Evolutionary conservation across 768 basidiomycete genomes (phyloP).

Genomic region (Steccherinum ochraceum): DNA sequence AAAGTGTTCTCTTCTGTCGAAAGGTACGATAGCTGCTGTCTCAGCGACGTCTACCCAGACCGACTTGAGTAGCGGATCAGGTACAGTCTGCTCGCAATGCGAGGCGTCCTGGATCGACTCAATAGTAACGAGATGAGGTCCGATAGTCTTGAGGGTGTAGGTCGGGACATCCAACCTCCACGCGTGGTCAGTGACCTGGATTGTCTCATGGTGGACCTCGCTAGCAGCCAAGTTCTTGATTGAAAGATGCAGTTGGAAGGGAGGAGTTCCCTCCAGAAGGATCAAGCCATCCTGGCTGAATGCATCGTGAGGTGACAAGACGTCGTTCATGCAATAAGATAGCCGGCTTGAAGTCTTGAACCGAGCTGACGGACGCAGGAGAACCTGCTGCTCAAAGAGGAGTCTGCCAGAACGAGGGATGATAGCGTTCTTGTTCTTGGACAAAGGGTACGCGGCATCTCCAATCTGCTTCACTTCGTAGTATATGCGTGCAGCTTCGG

Average conservation of each 20-base stretch:
- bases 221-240: slow-evolving; percentile 73
- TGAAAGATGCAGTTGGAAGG: slow-evolving; percentile 73
- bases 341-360: slow-evolving; percentile 65
- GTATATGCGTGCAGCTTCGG: slow-evolving; percentile 71
- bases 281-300: slow-evolving; percentile 54
- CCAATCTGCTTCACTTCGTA: slow-evolving; percentile 90
- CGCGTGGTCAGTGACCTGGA: slow-evolving; percentile 38
- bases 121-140: slow-evolving; percentile 75
- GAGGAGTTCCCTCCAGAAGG: slow-evolving; percentile 75
- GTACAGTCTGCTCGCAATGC: slow-evolving; percentile 67
- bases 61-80: slow-evolving; percentile 53
- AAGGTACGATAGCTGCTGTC: slow-evolving; percentile 85
- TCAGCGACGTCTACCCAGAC: slow-evolving; percentile 95
- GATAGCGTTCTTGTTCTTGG: slow-evolving; percentile 52
- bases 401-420: slow-evolving; percentile 67
- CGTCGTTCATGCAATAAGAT: slow-evolving; percentile 72
- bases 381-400: slow-evolving; percentile 82
- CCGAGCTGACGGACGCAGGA: slow-evolving; percentile 70
- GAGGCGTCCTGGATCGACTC: slow-evolving; percentile 76
- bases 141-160: slow-evolving; percentile 72
- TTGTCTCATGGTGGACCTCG: slow-evolving; percentile 48
- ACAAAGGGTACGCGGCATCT: slow-evolving; percentile 78
- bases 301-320: slow-evolving; percentile 48
- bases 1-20: slow-evolving; percentile 70
- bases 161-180: slow-evolving; percentile 74